These are phyloP conservation scores for Synchytrium microbalum DNA, from an alignment of 371 early-diverging fungal genomes.

Conservation along the genomic window DNA sequence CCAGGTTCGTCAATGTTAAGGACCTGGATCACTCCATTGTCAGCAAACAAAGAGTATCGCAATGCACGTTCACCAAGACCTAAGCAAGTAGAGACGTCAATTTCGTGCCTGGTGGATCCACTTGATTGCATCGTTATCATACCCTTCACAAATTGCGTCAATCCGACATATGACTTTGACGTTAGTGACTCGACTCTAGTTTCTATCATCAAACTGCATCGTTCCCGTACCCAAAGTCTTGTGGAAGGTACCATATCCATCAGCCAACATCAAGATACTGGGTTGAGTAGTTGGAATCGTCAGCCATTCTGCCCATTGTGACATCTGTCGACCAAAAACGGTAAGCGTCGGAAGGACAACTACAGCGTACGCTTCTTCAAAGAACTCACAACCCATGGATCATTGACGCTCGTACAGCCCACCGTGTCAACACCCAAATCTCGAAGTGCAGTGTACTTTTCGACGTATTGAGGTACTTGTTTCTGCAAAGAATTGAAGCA, in stretches of 20 bases:
- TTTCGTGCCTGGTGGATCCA: too few species aligned
- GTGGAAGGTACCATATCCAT: conserved; percentile 16
- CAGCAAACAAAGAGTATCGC: conserved; percentile 19
- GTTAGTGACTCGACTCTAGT: too few species aligned
- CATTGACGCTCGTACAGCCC: conserved; percentile 2
- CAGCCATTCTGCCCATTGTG: too few species aligned
- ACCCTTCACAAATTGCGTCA: too few species aligned
- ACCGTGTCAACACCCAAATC: background rate
- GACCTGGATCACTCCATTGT: conserved; percentile 19
- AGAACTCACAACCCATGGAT: too few species aligned
- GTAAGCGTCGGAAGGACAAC: too few species aligned
- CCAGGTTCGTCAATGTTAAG: conserved; percentile 23
- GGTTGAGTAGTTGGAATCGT: background rate
- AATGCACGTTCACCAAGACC: conserved; percentile 15
- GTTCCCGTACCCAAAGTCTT: conserved; percentile 9
- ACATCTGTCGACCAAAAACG: too few species aligned
- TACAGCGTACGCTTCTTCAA: too few species aligned
- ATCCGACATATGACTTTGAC: too few species aligned
- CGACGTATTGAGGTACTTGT: conserved; percentile 2
- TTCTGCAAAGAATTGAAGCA: too few species aligned
- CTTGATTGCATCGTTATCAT: too few species aligned
- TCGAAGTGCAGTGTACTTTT: background rate
- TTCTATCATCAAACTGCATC: too few species aligned
- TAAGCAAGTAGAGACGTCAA: conserved; percentile 4
- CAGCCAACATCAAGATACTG: conserved; percentile 16